Evolutionary conservation across 495 filamentous ascomycete genomes (phyloP).

Genomic region (Penicillium cosmopolitanum): DNA sequence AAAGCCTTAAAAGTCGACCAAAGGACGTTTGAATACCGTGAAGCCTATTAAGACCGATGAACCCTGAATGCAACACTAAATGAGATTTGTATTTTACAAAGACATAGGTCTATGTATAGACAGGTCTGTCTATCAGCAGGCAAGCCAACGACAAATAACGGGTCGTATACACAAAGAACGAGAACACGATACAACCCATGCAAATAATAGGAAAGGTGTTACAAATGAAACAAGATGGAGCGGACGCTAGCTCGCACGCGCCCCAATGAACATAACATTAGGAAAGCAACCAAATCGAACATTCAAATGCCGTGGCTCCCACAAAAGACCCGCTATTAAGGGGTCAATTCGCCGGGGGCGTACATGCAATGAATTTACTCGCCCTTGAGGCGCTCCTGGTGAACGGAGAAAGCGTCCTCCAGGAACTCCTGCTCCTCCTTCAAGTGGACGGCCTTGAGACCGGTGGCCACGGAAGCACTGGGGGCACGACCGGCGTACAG

Average conservation of each 20-base stretch:
- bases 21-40: not conserved
- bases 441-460: constrained; percentile 81
- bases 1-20: not conserved
- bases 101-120: constrained; percentile 28
- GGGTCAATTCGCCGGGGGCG: not conserved
- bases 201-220: constrained; percentile 28
- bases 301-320: constrained; percentile 8
- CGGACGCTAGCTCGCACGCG: constrained; percentile 36
- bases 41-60: not conserved
- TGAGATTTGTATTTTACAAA: constrained; percentile 39
- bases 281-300: constrained; percentile 24
- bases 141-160: constrained; percentile 31
- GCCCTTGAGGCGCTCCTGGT: constrained; percentile 61
- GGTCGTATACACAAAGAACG: constrained; percentile 28
- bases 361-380: constrained; percentile 41
- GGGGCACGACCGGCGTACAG: constrained; percentile 94
- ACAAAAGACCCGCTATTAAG: constrained; percentile 10
- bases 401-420: constrained; percentile 69
- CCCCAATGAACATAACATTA: constrained; percentile 32
- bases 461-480: constrained; percentile 89
- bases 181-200: constrained; percentile 39
- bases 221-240: constrained; percentile 32
- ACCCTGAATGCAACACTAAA: constrained; percentile 19
- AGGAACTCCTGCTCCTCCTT: constrained; percentile 95
- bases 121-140: constrained; percentile 23